Base-by-base conservation (phyloP, 768 basidiomycete genomes). In the Porpolomopsis calyptriformis region DNA sequence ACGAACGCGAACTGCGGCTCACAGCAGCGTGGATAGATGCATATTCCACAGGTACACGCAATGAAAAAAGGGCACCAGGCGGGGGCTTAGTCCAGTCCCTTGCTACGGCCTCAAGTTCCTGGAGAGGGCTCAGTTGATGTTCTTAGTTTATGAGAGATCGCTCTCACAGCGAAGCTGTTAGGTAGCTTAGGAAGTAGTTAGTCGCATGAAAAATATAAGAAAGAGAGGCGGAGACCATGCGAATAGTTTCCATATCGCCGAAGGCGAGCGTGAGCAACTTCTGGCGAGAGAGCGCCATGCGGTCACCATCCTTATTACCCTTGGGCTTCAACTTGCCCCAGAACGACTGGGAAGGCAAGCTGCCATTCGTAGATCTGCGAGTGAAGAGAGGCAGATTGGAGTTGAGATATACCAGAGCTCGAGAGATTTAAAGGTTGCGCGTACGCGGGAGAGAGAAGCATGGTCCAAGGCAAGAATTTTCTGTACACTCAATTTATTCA, bases 51-150 rank as follows among this genome's bases (percentile, higher is more conserved):
- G 88, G 88, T 0, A 90, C 77, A 20, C 88, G 83, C 47, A 91
- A 65, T 51, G 73, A 71, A 67, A 90, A 85, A 37, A 72, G 63
- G 33, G 77, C 82, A 60, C 83, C 85, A 44, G 86, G 84, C 12
- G 88, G 85, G 10, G 87, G 86, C 55, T 86, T 88, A 20, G 81
- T 77, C 88, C 88, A 91, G 47, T 88, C 85, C 57, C 83, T 72
- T 9, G 86, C 88, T 39, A 83, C 72, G 22, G 72, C 75, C 53
- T 87, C 85, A 19, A 89, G 76, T 63, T 91, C 88, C 88, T 91
- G 47, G 14, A 46, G 29, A 10, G 38, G 12, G 14, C 26, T 34
- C 22, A 19, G 10, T 44, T 4, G 49, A 19, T 5, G 23, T 57
- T 33, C 45, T 45, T 47, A 48, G 34, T 25, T 16, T 48, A 40